Conservation (phyloP, 2,329 filamentous ascomycete species). For the Ophiostoma fasciatum region DNA sequence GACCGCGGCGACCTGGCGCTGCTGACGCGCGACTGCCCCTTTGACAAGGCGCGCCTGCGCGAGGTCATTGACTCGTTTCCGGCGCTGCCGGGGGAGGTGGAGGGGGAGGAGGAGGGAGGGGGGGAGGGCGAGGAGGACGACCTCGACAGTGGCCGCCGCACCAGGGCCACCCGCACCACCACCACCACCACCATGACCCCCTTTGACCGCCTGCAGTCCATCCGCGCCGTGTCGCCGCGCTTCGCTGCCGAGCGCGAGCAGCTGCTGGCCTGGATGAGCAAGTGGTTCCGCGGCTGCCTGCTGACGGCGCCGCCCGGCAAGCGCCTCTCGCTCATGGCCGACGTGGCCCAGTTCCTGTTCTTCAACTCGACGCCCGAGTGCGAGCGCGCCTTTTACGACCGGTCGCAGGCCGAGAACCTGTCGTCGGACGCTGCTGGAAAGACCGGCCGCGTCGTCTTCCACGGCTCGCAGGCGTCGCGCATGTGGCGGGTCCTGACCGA, state of each 20-base stretch:
- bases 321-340: slow-evolving; percentile 12
- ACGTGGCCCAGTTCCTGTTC: slow-evolving; percentile 13
- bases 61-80: slow-evolving; percentile 13
- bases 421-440: neutral
- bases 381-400: slow-evolving; percentile 9
- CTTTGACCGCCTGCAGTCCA: slow-evolving; percentile 9
- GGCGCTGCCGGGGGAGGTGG: slow-evolving; percentile 4
- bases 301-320: slow-evolving; percentile 11
- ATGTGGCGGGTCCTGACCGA: slow-evolving; percentile 14
- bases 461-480: slow-evolving; percentile 8
- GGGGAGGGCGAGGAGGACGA: no score
- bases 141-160: no score
- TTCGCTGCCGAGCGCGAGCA: slow-evolving; percentile 6
- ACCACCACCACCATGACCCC: neutral
- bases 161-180: no score
- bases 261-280: slow-evolving; percentile 14
- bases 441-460: slow-evolving; percentile 11
- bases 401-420: neutral
- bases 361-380: slow-evolving; percentile 11
- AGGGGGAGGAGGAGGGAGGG: no score
- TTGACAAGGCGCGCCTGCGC: slow-evolving; percentile 4
- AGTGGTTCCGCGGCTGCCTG: slow-evolving; percentile 13
- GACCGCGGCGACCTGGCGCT: slow-evolving; percentile 8
- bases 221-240: slow-evolving; percentile 2
- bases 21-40: slow-evolving; percentile 9